These are phyloP conservation scores for Ceratobasidium sp. DNA, from an alignment of 1,284 basidiomycete genomes.

Conservation along the genomic window DNA sequence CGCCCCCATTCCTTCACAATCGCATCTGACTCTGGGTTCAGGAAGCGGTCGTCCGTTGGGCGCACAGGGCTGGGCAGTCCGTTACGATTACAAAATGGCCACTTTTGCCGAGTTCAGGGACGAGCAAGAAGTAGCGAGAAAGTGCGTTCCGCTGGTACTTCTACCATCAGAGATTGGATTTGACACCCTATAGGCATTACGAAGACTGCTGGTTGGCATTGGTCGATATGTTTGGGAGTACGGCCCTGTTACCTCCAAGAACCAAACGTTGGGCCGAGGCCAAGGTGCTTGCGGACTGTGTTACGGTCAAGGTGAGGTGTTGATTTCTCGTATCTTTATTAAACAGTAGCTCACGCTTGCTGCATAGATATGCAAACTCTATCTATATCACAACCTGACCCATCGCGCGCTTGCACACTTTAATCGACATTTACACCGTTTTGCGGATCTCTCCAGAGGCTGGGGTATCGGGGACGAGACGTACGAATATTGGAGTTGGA, in stretches of 20 bases:
- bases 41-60: slow-evolving; percentile 64
- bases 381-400: slow-evolving; percentile 86
- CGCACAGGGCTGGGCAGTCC: slow-evolving; percentile 91
- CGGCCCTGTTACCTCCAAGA: slow-evolving; percentile 82
- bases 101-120: slow-evolving; percentile 94
- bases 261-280: slow-evolving; percentile 99
- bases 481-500: slow-evolving; percentile 97
- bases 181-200: slow-evolving; percentile 67
- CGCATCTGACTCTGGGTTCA: slow-evolving; percentile 46
- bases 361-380: slow-evolving; percentile 79
- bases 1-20: slow-evolving; percentile 50
- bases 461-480: slow-evolving; percentile 99
- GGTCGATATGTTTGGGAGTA: slow-evolving; percentile 85
- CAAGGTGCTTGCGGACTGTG: slow-evolving; percentile 92
- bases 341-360: slow-evolving; percentile 13
- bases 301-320: slow-evolving; percentile 76
- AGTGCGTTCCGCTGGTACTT: slow-evolving; percentile 54
- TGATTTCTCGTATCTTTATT: background rate
- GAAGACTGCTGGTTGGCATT: slow-evolving; percentile 87
- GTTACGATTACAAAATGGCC: slow-evolving; percentile 96
- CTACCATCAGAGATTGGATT: background rate
- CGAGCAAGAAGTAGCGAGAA: slow-evolving; percentile 87
- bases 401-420: slow-evolving; percentile 80
- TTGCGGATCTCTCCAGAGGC: slow-evolving; percentile 85
- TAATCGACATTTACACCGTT: slow-evolving; percentile 81